A percentile compares a stretch with the other conserved stretches of the same genome.
phyloP scores from a whole-genome alignment of 192 early-diverging fungal genomes.

The Pilaira anomala region DNA sequence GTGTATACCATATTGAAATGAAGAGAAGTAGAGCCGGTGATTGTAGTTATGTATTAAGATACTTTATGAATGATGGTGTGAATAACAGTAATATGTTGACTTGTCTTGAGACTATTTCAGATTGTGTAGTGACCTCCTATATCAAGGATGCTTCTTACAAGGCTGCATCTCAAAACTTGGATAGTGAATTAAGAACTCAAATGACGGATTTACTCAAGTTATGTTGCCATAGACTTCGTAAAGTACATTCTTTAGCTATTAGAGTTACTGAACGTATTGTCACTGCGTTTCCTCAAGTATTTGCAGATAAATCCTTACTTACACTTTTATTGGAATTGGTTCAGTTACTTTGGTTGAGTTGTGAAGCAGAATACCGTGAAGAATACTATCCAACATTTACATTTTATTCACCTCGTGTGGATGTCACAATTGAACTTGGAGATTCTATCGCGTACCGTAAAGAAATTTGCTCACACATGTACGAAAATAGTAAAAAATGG shows the following conservation, averaged over 20 bases:
- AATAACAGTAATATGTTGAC: conserved; percentile 66
- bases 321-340: conserved; percentile 78
- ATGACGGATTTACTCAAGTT: conserved; percentile 61
- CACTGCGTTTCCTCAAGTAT: conserved; percentile 64
- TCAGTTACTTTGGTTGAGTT: conserved; percentile 73
- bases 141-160: conserved; percentile 43
- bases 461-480: conserved; percentile 58
- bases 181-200: conserved; percentile 49
- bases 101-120: conserved; percentile 74
- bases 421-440: conserved; percentile 65
- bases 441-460: conserved; percentile 73
- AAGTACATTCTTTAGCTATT: conserved; percentile 62
- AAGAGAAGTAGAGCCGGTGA: conserved; percentile 66
- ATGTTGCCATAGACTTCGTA: conserved; percentile 64
- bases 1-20: conserved; percentile 80
- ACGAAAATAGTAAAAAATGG: conserved; percentile 67
- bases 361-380: conserved; percentile 70
- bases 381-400: conserved; percentile 71
- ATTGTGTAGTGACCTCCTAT: conserved; percentile 47
- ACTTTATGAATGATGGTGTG: conserved; percentile 83
- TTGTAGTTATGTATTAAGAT: conserved; percentile 68
- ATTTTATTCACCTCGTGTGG: conserved; percentile 59
- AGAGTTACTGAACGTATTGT: conserved; percentile 60
- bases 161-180: conserved; percentile 43
- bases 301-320: conserved; percentile 72